Conservation (phyloP, 306 rosid species). For the Quercus alba region DNA sequence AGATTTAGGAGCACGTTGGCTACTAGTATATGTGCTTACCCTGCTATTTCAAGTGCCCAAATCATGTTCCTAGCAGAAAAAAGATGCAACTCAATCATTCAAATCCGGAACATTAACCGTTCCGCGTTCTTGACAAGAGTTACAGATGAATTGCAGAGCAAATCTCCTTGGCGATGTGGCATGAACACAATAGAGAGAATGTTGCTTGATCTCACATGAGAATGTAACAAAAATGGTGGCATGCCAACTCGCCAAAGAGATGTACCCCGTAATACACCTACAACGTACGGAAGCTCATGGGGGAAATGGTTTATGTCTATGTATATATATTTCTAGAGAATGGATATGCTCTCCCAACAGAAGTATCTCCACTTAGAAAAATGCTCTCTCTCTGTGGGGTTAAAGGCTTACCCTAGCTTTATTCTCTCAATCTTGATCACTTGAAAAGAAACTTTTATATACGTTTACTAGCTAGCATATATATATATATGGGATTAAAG, state of each 20-base stretch:
- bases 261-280: neutral
- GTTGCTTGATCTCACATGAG: neutral
- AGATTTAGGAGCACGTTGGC: too few relatives aligned
- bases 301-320: neutral
- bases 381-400: neutral
- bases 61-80: neutral
- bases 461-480: too few relatives aligned
- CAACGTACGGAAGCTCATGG: neutral
- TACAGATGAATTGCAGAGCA: neutral
- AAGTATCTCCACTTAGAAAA: neutral
- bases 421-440: neutral
- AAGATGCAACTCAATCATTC: neutral
- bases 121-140: neutral
- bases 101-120: neutral
- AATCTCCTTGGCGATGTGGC: neutral
- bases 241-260: neutral
- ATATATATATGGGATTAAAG: too few relatives aligned
- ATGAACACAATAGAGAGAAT: neutral
- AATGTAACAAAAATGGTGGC: neutral
- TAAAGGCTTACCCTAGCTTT: neutral
- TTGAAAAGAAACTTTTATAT: too few relatives aligned
- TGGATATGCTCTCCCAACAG: neutral
- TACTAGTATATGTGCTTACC: too few relatives aligned
- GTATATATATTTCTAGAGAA: neutral
- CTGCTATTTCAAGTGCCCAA: neutral